Conservation (phyloP, 305 asterid genomes). For the Fraxinus sp. region DNA sequence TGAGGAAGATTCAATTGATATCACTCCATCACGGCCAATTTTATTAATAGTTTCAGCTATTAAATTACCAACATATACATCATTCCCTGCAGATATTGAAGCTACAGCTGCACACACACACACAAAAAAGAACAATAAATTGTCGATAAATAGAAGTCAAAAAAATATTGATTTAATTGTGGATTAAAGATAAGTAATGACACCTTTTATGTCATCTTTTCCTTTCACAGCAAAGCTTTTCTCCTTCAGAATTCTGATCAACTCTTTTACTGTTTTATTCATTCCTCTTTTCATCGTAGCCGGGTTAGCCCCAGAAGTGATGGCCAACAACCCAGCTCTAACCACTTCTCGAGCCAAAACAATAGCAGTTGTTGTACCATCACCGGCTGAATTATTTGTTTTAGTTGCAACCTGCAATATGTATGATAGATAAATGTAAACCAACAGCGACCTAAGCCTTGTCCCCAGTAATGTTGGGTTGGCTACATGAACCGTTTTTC, state of each 20-base stretch:
- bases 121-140: no score
- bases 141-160: not conserved
- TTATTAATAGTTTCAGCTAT: conserved; percentile 83
- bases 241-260: conserved; percentile 56
- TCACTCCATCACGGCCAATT: conserved; percentile 91
- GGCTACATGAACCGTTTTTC: no score
- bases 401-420: conserved; percentile 69
- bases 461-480: not conserved
- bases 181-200: conserved; percentile 8
- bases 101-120: conserved; percentile 62
- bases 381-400: conserved; percentile 84
- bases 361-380: conserved; percentile 92
- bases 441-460: not conserved
- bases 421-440: conserved; percentile 12
- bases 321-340: conserved; percentile 67
- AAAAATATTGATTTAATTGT: not conserved
- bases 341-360: conserved; percentile 89
- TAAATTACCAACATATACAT: conserved; percentile 69
- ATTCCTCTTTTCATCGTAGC: conserved; percentile 75
- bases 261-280: conserved; percentile 65
- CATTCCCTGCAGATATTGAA: conserved; percentile 91
- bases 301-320: conserved; percentile 87
- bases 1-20: conserved; percentile 72
- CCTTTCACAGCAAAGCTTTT: conserved; percentile 65
- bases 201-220: conserved; percentile 71